phyloP scores from a whole-genome alignment of 805 yeast genomes.

The Naumovozyma castellii region DNA sequence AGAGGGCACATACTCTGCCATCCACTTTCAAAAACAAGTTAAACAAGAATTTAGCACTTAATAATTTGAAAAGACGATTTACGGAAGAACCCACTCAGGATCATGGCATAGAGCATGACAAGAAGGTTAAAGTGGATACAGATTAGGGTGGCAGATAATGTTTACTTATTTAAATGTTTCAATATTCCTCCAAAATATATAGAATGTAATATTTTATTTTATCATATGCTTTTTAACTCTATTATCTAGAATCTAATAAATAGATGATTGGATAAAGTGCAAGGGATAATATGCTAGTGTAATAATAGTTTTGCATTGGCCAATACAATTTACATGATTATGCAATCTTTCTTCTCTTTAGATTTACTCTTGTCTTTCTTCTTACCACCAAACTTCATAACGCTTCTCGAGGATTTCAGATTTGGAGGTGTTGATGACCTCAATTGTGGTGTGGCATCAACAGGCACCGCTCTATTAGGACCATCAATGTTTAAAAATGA shows the following conservation, averaged over 20 bases:
- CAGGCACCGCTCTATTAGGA: background rate
- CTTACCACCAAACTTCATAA: background rate
- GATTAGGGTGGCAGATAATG: too few relatives aligned
- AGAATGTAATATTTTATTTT: too few relatives aligned
- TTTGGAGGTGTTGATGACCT: constrained; percentile 1
- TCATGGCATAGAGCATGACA: background rate
- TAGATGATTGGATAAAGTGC: background rate
- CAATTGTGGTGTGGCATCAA: background rate
- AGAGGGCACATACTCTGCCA: constrained; percentile 10
- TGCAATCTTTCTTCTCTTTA: constrained; percentile 8
- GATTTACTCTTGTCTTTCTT: background rate
- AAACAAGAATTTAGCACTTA: background rate
- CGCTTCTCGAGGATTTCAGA: background rate
- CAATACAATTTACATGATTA: too few relatives aligned
- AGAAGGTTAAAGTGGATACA: background rate
- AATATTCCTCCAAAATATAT: too few relatives aligned
- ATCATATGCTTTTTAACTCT: too few relatives aligned
- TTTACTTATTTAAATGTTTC: too few relatives aligned
- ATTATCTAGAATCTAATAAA: too few relatives aligned
- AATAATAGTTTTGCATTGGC: too few relatives aligned
- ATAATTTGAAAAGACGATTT: constrained; percentile 17
- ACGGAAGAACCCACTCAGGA: constrained; percentile 8
- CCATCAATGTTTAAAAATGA: background rate
- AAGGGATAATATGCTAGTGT: background rate
- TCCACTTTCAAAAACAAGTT: constrained; percentile 2